Base-by-base conservation (phyloP, 2,329 filamentous ascomycete genomes). In the Grosmannia penicillata region DNA sequence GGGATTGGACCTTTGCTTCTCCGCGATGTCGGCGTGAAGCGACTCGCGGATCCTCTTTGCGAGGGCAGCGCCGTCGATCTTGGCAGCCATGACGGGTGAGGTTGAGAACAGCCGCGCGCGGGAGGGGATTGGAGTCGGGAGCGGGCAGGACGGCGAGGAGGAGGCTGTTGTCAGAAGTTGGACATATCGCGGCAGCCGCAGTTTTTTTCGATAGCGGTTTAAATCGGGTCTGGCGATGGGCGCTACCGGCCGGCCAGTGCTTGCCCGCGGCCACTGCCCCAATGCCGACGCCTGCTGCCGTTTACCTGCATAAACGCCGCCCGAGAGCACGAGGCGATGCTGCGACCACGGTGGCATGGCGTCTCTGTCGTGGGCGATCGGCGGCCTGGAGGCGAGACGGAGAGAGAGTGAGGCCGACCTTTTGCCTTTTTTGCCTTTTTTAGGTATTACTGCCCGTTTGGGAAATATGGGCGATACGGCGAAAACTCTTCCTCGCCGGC, bases 1-100 rank as follows among this genome's bases (percentile, higher is more conserved):
- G 29, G 89, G 82, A 57, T 95, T 95, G 44, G 68, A 60, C 61
- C 75, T 71, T 61, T 95, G 89, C 57, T 77, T 81, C 56, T 82
- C 68, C 49, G 75, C 71, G 60, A 98, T 93, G 60, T 95, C 79
- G 33, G 65, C 65, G 51, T 79, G 79, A 52, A 98, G 71, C 45
- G 72, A 71, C 65, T 87, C 83, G 45, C 91, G 80, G 56, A 96
- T 94, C 56, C 68, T 72, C 67, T 89, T 93, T 50, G 91, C 91
- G 65, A 96, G 86, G 57, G 84, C 85, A 40, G 80, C 94, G 66
- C 91, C 91, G 66, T 98, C 91, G 53, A 98, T 91, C 68, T 86
- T 94, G 52, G 71, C 75, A 49, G 85, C 89, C 50, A 62, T 67
- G 61, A 63, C 54, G 50, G 64, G 50, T 46, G 70, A 75, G 49